Percentiles rank a stretch among this genome's conserved stretches.
Evolutionary conservation across 306 rosid genomes (phyloP).

Genomic region (Dalbergia cultrata): DNA sequence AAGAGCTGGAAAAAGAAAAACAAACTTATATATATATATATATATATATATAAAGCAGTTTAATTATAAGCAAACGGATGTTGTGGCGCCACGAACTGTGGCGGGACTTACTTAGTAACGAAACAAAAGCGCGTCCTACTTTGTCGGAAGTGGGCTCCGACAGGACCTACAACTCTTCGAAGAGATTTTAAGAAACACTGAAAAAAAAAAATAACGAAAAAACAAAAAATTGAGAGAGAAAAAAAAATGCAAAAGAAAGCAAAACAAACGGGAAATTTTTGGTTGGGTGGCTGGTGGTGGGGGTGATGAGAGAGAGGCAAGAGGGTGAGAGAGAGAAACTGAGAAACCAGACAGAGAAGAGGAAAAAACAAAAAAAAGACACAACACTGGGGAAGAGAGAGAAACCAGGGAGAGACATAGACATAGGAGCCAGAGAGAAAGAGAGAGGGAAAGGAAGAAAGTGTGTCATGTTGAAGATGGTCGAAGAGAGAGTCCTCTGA

Average conservation of each 20-base stretch:
- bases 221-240: background rate
- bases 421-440: conserved; percentile 21
- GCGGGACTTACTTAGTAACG: conserved; percentile 13
- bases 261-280: conserved; percentile 30
- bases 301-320: conserved; percentile 63
- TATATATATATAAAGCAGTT: background rate
- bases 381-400: conserved; percentile 42
- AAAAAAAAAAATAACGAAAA: background rate
- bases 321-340: conserved; percentile 39
- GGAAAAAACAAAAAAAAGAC: conserved; percentile 13
- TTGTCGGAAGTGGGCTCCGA: conserved; percentile 31
- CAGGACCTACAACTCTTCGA: background rate
- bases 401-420: conserved; percentile 22
- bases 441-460: conserved; percentile 37
- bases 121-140: conserved; percentile 43
- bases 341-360: conserved; percentile 29
- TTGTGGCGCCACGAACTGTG: conserved; percentile 21
- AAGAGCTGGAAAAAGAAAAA: background rate
- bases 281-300: conserved; percentile 59
- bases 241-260: background rate
- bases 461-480: conserved; percentile 63
- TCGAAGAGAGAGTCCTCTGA: conserved; percentile 86
- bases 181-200: background rate
- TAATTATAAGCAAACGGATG: conserved; percentile 7
- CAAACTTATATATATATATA: too few relatives aligned